Percentiles rank a stretch among this genome's conserved stretches.
These are phyloP conservation scores for Globisporangium yorkense DNA, from an alignment of 352 stramenopile species.

Conservation along the genomic window DNA sequence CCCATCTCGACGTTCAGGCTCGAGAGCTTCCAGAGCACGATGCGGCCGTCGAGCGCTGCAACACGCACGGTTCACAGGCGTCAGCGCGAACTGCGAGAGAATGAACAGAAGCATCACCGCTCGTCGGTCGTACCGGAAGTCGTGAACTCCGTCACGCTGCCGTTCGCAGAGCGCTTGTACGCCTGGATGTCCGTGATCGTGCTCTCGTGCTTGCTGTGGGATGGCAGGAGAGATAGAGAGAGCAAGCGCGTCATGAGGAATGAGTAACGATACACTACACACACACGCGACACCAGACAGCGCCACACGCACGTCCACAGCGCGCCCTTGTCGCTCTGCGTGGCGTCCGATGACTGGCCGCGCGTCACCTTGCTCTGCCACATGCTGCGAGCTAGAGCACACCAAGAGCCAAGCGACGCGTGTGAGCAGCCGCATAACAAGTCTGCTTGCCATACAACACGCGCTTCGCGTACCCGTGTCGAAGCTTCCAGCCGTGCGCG, in stretches of 20 bases:
- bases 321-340: conserved; percentile 68
- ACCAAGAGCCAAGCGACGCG: not conserved
- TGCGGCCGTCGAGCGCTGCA: conserved; percentile 70
- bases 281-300: not conserved
- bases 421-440: not conserved
- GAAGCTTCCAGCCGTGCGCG: conserved; percentile 58
- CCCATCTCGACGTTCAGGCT: conserved; percentile 71
- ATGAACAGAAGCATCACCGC: not conserved
- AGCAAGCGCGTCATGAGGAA: not conserved
- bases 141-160: conserved; percentile 68
- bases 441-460: not conserved
- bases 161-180: conserved; percentile 42
- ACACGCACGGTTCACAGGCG: not conserved
- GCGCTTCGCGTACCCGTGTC: conserved; percentile 35
- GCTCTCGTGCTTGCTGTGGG: conserved; percentile 72
- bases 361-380: conserved; percentile 85
- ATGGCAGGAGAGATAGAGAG: not conserved
- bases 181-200: conserved; percentile 81
- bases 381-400: conserved; percentile 50
- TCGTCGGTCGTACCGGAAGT: conserved; percentile 53
- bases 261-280: not conserved
- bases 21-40: conserved; percentile 75
- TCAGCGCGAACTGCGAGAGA: not conserved
- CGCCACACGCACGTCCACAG: conserved; percentile 68
- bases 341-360: conserved; percentile 79